phyloP scores from a whole-genome alignment of 1,284 basidiomycete genomes.

The Tilletia caries region DNA sequence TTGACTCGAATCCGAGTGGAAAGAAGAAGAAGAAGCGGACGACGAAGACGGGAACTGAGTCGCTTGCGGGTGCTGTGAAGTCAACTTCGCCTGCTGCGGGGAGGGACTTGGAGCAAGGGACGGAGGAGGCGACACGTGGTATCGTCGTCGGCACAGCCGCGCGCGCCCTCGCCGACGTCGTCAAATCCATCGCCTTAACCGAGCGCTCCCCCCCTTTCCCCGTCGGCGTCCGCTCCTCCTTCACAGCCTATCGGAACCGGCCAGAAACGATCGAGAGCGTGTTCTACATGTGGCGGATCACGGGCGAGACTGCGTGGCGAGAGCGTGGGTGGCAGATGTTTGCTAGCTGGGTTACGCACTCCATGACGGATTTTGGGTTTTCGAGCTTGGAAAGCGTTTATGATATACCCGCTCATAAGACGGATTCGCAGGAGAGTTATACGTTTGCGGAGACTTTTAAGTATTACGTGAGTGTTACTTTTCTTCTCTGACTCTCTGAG shows the following conservation, averaged over 20 bases:
- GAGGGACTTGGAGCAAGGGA: not conserved
- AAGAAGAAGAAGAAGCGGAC: not conserved
- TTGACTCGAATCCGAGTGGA: slow-evolving; percentile 22
- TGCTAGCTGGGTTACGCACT: slow-evolving; percentile 58
- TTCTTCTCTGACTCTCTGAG: no score
- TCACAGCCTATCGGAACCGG: slow-evolving; percentile 48
- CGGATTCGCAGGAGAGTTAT: slow-evolving; percentile 59
- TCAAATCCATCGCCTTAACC: not conserved
- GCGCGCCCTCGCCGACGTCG: not conserved
- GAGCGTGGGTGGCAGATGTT: slow-evolving; percentile 64
- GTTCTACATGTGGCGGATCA: slow-evolving; percentile 60
- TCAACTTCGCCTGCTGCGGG: not conserved
- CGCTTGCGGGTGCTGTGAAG: not conserved
- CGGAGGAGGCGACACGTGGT: not conserved
- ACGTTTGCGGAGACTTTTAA: slow-evolving; percentile 62
- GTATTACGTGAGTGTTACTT: slow-evolving; percentile 7
- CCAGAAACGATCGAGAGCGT: slow-evolving; percentile 63
- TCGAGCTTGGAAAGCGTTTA: slow-evolving; percentile 57
- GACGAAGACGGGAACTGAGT: not conserved
- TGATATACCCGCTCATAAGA: slow-evolving; percentile 36
- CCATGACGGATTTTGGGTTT: slow-evolving; percentile 55
- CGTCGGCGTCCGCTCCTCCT: slow-evolving; percentile 40
- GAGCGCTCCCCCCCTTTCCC: slow-evolving; percentile 25
- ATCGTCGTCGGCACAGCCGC: not conserved
- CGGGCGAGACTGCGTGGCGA: slow-evolving; percentile 61